Evolutionary conservation across 75 land plant genomes (phyloP).

Genomic region (Selaginella tamariscina): DNA sequence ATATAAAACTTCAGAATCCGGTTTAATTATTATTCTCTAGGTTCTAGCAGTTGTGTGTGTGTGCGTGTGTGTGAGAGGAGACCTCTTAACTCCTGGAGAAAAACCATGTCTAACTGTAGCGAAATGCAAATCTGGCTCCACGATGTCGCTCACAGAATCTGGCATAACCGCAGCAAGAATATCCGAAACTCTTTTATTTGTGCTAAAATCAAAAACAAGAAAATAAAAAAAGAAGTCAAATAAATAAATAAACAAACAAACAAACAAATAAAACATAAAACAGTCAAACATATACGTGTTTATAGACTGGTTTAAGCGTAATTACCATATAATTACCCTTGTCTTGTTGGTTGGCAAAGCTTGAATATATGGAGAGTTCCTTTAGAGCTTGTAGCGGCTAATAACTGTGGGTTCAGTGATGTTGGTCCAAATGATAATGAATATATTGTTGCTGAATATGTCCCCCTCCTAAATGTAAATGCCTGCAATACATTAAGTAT

Average conservation of each 20-base stretch:
- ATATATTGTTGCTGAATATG: slow-evolving; percentile 61
- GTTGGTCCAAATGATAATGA: slow-evolving; percentile 73
- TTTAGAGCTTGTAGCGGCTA: slow-evolving; percentile 57
- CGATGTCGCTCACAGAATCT: slow-evolving; percentile 42
- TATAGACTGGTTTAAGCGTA: neutral
- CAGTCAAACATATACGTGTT: neutral
- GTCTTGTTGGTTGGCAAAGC: slow-evolving; percentile 29
- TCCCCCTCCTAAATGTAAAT: slow-evolving; percentile 65
- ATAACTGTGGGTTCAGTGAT: slow-evolving; percentile 46
- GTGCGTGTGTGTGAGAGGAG: too few species aligned
- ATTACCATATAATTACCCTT: slow-evolving; percentile 34
- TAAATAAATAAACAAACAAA: neutral
- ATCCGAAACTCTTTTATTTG: slow-evolving; percentile 30
- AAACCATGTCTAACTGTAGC: slow-evolving; percentile 42
- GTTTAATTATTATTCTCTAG: too few species aligned
- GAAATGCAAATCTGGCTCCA: slow-evolving; percentile 51
- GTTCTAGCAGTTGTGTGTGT: too few species aligned
- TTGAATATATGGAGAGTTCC: slow-evolving; percentile 61
- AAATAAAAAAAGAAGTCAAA: neutral
- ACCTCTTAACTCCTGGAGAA: slow-evolving; percentile 52
- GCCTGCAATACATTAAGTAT: slow-evolving; percentile 33
- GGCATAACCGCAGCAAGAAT: slow-evolving; percentile 53
- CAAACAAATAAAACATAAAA: neutral
- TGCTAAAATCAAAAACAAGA: slow-evolving; percentile 10
- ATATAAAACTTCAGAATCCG: too few species aligned